Base-by-base conservation (phyloP, 208 protist genomes). In the Wallacemonas collosoma region DNA sequence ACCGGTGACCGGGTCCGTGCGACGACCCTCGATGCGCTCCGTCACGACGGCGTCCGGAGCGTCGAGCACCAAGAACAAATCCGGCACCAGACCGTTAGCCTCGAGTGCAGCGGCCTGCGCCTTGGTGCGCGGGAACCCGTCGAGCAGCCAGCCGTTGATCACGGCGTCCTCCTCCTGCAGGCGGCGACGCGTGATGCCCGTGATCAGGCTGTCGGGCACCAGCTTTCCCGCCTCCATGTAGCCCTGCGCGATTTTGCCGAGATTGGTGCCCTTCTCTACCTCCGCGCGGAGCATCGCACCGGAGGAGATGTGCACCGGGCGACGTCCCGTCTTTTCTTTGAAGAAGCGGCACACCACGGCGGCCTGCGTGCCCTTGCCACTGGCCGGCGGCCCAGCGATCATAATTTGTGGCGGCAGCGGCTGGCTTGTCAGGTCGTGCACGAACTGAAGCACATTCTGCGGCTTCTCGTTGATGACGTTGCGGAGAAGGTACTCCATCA, bases 61-160 rank as follows among this genome's bases (percentile, higher is more conserved):
- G 38, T 96, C 89, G 5, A 98, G 80, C 2, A 90, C 44, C 17
- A 98, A 14, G 57, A 94, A 85, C 43, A 84, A 41, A 62, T 93
- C 77, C 12, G 90, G 86, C 36, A 80, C 68, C 61, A 97, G 78
- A 57, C 92, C 89, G 3, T 71, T 71, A 6, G 73, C 73, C 53
- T 97, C 88, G 17, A 97, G 80, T 41, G 81, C 81, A 57, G 80
- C 71, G 40, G 92, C 95, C 82, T 98, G 95, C 45, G 61, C 80
- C 15, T 76, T 58, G 48, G 86, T 97, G 50, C 94, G 83, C 11
- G 95, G 95, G 73, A 96, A 98, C 41, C 95, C 95, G 68, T 98
- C 94, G 11, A 98, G 79, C 66, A 98, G 76, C 88, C 91, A 98
- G 26, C 95, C 95, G 50, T 93, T 84, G 58, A 81, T 55, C 54